Conservation (phyloP, 805 yeast genomes). For the Brettanomyces nanus region DNA sequence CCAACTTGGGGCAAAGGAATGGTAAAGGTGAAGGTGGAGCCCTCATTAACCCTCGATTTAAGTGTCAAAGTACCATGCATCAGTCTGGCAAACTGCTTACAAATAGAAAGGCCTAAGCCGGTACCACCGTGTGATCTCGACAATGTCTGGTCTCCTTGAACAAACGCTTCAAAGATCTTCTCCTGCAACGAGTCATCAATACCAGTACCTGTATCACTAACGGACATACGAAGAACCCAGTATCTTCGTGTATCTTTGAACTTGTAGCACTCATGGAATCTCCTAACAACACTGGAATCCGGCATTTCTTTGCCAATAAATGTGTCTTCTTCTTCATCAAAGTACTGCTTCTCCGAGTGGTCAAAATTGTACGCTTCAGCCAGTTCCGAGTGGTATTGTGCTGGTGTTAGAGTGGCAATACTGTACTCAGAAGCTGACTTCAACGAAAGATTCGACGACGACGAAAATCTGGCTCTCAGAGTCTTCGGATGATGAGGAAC, state of each 20-base stretch:
- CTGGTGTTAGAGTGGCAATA: slow-evolving; percentile 21
- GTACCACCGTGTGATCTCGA: slow-evolving; percentile 94
- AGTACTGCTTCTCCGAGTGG: slow-evolving; percentile 11
- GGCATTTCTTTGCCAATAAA: slow-evolving; percentile 15
- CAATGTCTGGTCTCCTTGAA: slow-evolving; percentile 92
- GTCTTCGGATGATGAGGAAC: slow-evolving; percentile 3
- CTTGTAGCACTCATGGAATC: slow-evolving; percentile 11
- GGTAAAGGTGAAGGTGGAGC: slow-evolving; percentile 75
- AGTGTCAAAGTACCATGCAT: slow-evolving; percentile 78
- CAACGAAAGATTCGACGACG: background rate
- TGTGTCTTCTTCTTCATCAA: slow-evolving; percentile 13
- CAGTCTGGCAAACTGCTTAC: slow-evolving; percentile 81
- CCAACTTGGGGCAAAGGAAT: slow-evolving; percentile 68
- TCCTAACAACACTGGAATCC: slow-evolving; percentile 10
- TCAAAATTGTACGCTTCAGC: slow-evolving; percentile 30
- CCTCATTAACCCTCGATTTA: slow-evolving; percentile 68
- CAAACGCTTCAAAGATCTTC: slow-evolving; percentile 90
- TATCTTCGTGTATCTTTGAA: slow-evolving; percentile 28
- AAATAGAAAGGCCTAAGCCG: slow-evolving; percentile 84
- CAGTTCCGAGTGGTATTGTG: slow-evolving; percentile 32
- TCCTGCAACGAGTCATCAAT: slow-evolving; percentile 75
- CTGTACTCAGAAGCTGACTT: slow-evolving; percentile 7
- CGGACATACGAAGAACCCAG: slow-evolving; percentile 64
- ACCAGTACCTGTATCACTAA: slow-evolving; percentile 91
- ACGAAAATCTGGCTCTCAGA: background rate